Evolutionary conservation across 2,329 filamentous ascomycete genomes (phyloP).

Genomic region (Talaromyces funiculosus): DNA sequence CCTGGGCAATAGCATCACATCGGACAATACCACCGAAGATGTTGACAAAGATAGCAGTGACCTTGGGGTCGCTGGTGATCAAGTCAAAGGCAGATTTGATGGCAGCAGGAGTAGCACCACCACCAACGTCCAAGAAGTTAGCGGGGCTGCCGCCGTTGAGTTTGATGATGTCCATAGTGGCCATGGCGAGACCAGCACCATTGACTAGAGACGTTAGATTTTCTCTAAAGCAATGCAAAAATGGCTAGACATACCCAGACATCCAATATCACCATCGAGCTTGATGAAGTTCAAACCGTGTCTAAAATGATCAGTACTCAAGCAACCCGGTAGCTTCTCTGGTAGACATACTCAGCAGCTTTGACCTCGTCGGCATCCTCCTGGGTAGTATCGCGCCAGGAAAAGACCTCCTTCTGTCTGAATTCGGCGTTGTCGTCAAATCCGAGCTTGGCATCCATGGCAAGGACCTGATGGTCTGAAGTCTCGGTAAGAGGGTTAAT

Average conservation of each 20-base stretch:
- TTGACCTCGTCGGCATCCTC: slow-evolving; percentile 97
- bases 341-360: slow-evolving; percentile 67
- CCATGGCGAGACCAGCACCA: slow-evolving; percentile 98
- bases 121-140: slow-evolving; percentile 98
- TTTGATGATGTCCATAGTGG: slow-evolving; percentile 99
- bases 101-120: slow-evolving; percentile 91
- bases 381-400: slow-evolving; percentile 88
- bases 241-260: slow-evolving; percentile 51
- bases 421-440: slow-evolving; percentile 99
- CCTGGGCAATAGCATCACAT: slow-evolving; percentile 94
- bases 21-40: slow-evolving; percentile 99
- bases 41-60: slow-evolving; percentile 98
- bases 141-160: slow-evolving; percentile 92
- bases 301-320: slow-evolving; percentile 21
- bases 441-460: slow-evolving; percentile 98
- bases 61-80: slow-evolving; percentile 97
- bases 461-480: slow-evolving; percentile 93
- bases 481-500: slow-evolving; percentile 99
- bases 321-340: background rate
- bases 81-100: slow-evolving; percentile 98
- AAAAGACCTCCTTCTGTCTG: slow-evolving; percentile 94
- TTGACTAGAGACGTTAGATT: slow-evolving; percentile 57
- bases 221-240: no score
- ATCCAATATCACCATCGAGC: slow-evolving; percentile 98
- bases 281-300: slow-evolving; percentile 98